Evolutionary conservation across 345 rosid genomes (phyloP), one percentile per base, ranked within the genome.

Genomic region (Dipteronia sinensis): DNA sequence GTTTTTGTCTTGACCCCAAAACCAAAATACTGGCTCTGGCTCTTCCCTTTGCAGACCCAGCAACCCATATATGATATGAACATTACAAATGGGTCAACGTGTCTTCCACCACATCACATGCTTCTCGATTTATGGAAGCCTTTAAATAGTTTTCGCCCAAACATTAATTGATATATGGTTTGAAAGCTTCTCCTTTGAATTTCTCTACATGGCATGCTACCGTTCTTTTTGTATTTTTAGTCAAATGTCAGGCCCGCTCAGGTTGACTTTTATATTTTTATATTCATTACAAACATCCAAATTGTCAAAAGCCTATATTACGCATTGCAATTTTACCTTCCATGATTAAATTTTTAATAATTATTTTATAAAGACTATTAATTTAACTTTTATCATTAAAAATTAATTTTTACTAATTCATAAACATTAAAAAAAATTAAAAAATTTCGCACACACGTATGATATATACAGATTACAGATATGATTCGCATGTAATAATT

Each of bases 211-310:
- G 13, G 42, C 25, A 17, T 23, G 44, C 53, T 61, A 63, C 9
- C 20, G 29, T n/a, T 0, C 38, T 8, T n/a, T n/a, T 0, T 42
- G 51, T 15, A 51, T 34, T 69, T 17, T 19, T 71, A 71, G 80
- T 81, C 80, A 76, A 81, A 76, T 7, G 17, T n/a, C 55, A 31
- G 73, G 77, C 77, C 73, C 83, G 2, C 77, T 65, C 69, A 12
- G 69, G 59, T 66, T 3, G 83, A 81, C 80, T 76, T 76, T 55
- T 76, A 76, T 66, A 64, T 11, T 47, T 72, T 10, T 42, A n/a
- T 51, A 75, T 69, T n/a, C 44, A 31, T 29, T 23, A 13, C 77
- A 65, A 29, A 31, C 29, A 49, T 65, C 29, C 70, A 75, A 19
- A 62, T 46, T 44, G 44, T 34, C 10, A 8, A 68, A 22, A 46